phyloP scores from a whole-genome alignment of 805 yeast species.

The Hanseniaspora pseudoguilliermondii region DNA sequence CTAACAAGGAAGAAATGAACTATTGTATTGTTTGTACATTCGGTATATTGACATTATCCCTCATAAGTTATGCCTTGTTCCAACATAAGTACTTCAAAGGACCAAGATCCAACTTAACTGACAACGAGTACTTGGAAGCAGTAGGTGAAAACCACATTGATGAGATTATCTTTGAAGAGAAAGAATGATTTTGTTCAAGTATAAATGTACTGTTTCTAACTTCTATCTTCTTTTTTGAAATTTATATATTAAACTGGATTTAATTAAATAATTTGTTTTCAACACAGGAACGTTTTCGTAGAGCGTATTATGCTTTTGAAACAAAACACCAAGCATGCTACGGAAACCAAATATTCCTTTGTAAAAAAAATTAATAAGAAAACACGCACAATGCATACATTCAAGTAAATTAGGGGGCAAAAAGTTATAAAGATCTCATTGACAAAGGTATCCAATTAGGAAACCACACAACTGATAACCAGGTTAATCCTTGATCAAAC shows the following conservation, averaged over 20 bases:
- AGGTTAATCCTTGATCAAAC: too few species aligned
- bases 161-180: conserved; percentile 7
- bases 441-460: too few species aligned
- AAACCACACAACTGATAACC: too few species aligned
- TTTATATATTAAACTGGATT: too few species aligned
- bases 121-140: conserved; percentile 20
- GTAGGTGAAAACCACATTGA: conserved; percentile 16
- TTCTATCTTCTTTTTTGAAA: background rate
- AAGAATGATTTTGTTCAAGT: background rate
- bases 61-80: conserved; percentile 37
- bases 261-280: background rate
- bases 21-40: conserved; percentile 51
- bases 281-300: background rate
- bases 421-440: too few species aligned
- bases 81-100: conserved; percentile 46
- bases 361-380: too few species aligned
- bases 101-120: conserved; percentile 30
- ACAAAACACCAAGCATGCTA: background rate
- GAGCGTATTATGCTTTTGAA: background rate
- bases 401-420: too few species aligned
- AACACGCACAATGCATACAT: too few species aligned
- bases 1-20: conserved; percentile 42
- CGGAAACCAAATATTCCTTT: too few species aligned
- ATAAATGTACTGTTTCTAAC: background rate
- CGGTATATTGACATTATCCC: conserved; percentile 42